Base-by-base conservation (phyloP, 2,329 filamentous ascomycete genomes). In the Fusarium staphyleae region DNA sequence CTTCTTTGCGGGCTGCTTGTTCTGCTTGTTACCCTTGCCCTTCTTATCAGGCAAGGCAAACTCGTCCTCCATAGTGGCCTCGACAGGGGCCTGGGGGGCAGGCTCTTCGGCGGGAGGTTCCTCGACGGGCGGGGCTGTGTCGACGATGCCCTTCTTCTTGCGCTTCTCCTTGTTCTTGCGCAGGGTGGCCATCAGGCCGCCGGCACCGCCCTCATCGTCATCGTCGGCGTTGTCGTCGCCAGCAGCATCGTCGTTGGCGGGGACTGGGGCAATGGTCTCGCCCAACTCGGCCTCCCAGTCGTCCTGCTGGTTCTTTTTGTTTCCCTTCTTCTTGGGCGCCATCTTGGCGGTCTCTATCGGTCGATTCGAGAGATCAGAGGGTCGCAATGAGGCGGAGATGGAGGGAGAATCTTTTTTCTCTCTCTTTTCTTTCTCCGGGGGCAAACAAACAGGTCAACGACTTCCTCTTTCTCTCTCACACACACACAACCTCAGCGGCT, bases 231-330 rank as follows among this genome's bases (percentile, higher is more conserved):
- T 72, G 48, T 75, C 76, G 32, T 75, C 77, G 58, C 81, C 76
- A 30, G 81, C 80, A 57, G 80, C 78, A 10, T 63, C 58, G 54
- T 62, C 44, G 43, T 77, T 75, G 29, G 77, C 77, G 55, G 83
- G 77, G 44, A 81, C 78, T 7, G 89, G 86, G 61, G 85, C 84
- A 69, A 87, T 82, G 56, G 81, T 79, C 78, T 97, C 93, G 69
- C 92, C 93, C 48, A 97, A 81, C 61, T 96, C 92, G 49, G 90
- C 87, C 75, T 98, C 95, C 93, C 93, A 97, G 81, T 97, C 91
- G 70, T 96, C 91, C 72, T 90, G 85, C 72, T 90, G 85, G 71
- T 81, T 85, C 74, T 86, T 87, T 82, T 93, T 96, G 73, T 88
- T 89, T 67, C 79, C 80, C 85, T 96, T 97, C 83, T 95, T 96